phyloP scores from a whole-genome alignment of 2,329 filamentous ascomycete species.

The Cercospora zeina region DNA sequence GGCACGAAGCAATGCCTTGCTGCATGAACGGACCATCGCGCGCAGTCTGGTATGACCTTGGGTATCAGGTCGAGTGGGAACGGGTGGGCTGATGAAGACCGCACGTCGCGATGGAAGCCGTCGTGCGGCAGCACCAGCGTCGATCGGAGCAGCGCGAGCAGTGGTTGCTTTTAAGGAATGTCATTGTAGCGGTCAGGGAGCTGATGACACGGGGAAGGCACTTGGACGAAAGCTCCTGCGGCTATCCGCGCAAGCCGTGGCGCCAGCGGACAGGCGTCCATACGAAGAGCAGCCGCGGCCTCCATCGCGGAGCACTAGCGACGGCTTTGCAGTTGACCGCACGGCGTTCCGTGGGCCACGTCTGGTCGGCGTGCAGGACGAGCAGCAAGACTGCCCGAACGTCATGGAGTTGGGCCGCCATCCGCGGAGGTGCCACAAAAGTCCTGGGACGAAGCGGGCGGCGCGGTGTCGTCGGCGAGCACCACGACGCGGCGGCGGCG shows the following conservation, averaged over 20 bases:
- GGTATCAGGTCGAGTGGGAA: not conserved
- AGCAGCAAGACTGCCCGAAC: constrained; percentile 19
- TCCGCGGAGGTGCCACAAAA: not conserved
- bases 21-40: not conserved
- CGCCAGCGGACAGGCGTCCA: constrained; percentile 9
- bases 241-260: constrained; percentile 11
- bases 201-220: constrained; percentile 5
- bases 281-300: not conserved
- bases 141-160: not conserved
- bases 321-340: constrained; percentile 5
- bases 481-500: not conserved
- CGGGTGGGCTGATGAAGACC: not conserved
- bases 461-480: not conserved
- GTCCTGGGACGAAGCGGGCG: constrained; percentile 7
- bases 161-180: not conserved
- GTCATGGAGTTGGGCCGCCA: constrained; percentile 13
- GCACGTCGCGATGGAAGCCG: not conserved
- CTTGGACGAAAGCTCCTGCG: constrained; percentile 12
- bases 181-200: not conserved
- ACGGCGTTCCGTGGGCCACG: constrained; percentile 15
- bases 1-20: not conserved
- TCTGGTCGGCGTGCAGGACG: constrained; percentile 10
- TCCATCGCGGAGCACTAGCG: constrained; percentile 10
- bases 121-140: not conserved
- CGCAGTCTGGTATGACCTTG: not conserved